Evolutionary conservation across 78 protist genomes (phyloP).

Genomic region (Dictyostelium firmibasis): DNA sequence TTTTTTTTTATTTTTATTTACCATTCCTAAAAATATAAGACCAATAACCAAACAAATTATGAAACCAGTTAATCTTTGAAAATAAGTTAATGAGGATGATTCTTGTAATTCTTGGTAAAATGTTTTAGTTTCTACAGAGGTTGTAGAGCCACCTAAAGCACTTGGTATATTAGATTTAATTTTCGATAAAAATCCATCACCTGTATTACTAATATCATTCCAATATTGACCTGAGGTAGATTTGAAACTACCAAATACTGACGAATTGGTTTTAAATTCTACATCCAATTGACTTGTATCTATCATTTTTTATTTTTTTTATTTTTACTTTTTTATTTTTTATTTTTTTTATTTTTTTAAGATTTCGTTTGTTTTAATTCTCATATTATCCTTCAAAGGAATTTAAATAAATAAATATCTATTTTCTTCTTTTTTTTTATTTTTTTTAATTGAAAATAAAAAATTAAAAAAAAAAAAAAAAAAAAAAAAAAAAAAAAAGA

Average conservation of each 20-base stretch:
- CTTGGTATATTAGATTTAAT: constrained; percentile 36
- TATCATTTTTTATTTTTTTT: not conserved
- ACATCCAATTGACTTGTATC: constrained; percentile 22
- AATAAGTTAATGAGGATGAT: constrained; percentile 35
- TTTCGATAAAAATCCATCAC: constrained; percentile 8
- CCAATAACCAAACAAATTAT: constrained; percentile 22
- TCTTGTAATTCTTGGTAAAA: constrained; percentile 75
- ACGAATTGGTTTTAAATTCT: constrained; percentile 38
- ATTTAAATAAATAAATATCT: not conserved
- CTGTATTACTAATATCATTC: constrained; percentile 28
- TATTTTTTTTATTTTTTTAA: not conserved
- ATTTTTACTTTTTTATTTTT: not conserved
- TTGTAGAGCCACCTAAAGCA: not conserved
- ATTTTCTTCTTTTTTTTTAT: too few species aligned
- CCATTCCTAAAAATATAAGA: constrained; percentile 45
- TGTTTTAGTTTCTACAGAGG: constrained; percentile 36
- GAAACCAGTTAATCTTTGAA: constrained; percentile 35
- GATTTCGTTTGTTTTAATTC: not conserved
- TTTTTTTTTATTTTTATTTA: too few species aligned
- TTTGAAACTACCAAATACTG: not conserved
- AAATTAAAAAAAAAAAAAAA: not conserved
- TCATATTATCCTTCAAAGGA: not conserved
- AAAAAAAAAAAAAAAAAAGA: not conserved
- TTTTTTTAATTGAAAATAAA: not conserved
- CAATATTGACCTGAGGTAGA: constrained; percentile 27